These are phyloP conservation scores for Copromyces sp. DNA, from an alignment of 495 filamentous ascomycete species.

Conservation along the genomic window DNA sequence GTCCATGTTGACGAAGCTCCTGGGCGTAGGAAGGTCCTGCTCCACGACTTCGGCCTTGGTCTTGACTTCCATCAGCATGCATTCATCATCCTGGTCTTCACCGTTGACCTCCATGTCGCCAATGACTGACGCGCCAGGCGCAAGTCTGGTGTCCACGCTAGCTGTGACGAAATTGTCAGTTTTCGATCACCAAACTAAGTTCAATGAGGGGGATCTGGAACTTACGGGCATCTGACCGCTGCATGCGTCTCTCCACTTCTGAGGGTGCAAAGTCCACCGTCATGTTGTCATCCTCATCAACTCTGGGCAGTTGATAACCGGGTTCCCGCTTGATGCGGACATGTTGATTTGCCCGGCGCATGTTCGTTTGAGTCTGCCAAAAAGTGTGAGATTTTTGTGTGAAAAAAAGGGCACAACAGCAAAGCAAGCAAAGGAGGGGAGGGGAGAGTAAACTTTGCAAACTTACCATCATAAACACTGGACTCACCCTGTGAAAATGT, in stretches of 20 bases:
- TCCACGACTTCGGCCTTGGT: background rate
- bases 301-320: background rate
- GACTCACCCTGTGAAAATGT: background rate
- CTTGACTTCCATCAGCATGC: constrained; percentile 14
- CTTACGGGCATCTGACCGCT: constrained; percentile 21
- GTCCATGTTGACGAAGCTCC: constrained; percentile 4
- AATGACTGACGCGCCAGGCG: background rate
- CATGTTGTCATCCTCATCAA: background rate
- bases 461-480: background rate
- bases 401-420: too few relatives aligned
- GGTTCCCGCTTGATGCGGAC: constrained; percentile 5
- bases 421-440: background rate
- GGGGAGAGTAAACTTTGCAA: background rate
- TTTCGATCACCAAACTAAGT: background rate
- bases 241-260: background rate
- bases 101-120: background rate
- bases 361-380: background rate
- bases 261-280: background rate
- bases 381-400: background rate
- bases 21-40: background rate
- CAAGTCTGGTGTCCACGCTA: constrained; percentile 14
- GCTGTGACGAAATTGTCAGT: constrained; percentile 9
- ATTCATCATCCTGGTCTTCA: constrained; percentile 8
- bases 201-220: background rate
- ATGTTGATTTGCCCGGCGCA: background rate